Percentiles rank a stretch among this genome's conserved stretches.
phyloP scores from a whole-genome alignment of 495 filamentous ascomycete genomes.

The Diplogelasinospora grovesii region DNA sequence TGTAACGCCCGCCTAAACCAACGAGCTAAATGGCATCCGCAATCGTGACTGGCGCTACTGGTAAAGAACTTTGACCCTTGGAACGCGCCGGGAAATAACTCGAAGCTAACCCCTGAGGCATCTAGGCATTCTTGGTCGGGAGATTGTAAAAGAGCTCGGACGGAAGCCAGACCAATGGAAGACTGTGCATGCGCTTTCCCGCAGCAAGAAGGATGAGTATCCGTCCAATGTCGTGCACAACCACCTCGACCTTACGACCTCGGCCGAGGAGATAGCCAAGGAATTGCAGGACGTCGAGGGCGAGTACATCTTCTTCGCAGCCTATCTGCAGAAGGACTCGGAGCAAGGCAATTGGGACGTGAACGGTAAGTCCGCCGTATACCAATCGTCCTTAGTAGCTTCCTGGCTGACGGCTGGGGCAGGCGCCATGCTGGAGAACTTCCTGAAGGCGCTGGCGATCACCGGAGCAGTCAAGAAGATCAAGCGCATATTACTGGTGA shows the following conservation, averaged over 20 bases:
- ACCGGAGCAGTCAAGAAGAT: slow-evolving; percentile 36
- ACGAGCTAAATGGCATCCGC: slow-evolving; percentile 16
- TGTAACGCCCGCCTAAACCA: too few relatives aligned
- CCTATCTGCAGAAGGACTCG: slow-evolving; percentile 39
- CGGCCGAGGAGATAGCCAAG: slow-evolving; percentile 37
- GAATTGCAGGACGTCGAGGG: slow-evolving; percentile 32
- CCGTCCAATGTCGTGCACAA: slow-evolving; percentile 40
- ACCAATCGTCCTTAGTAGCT: not conserved
- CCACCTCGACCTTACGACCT: slow-evolving; percentile 36
- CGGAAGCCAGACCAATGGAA: slow-evolving; percentile 32
- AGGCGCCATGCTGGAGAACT: slow-evolving; percentile 41
- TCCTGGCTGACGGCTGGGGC: not conserved
- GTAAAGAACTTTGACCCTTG: slow-evolving; percentile 3
- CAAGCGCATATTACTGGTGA: slow-evolving; percentile 47
- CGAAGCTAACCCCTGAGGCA: not conserved
- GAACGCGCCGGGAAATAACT: too few relatives aligned
- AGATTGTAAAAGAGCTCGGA: slow-evolving; percentile 37
- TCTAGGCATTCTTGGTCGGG: slow-evolving; percentile 41
- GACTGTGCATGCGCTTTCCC: slow-evolving; percentile 38
- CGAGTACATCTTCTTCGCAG: slow-evolving; percentile 44
- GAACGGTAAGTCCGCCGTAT: slow-evolving; percentile 24
- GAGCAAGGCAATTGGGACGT: slow-evolving; percentile 40
- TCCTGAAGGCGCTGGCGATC: slow-evolving; percentile 41
- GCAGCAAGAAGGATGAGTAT: slow-evolving; percentile 33
- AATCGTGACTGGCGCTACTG: slow-evolving; percentile 19